Evolutionary conservation across 2,329 filamentous ascomycete genomes (phyloP), one percentile per base, ranked within the genome.

Genomic region (Xylaria digitata): DNA sequence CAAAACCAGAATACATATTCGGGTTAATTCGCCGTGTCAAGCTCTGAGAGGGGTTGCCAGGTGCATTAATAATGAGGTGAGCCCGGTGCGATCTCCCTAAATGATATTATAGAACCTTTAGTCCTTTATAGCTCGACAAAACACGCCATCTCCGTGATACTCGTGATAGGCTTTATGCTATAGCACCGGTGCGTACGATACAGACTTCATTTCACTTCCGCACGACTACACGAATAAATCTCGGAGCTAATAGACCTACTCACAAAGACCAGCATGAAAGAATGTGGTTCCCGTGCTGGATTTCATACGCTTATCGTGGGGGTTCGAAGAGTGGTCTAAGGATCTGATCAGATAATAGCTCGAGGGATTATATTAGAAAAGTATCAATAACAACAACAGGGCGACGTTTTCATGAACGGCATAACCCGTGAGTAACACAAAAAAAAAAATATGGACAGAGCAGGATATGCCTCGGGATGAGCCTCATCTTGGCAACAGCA

Each of bases 1-100:
- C 50, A 46, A 15, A 49, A 49, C 56, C 61, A 8, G 21, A 49
- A 34, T 53, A 26, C 26, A 26, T 5, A 37, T 46, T 19, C 32
- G 23, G 59, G 59, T 23, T n/a, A n/a, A n/a, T 30, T 11, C 9
- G 26, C 8, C 34, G 4, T 49, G 9, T 4, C 15, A 13, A 9
- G 21, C 21, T 1, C n/a, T n/a, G n/a, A n/a, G n/a, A n/a, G n/a
- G n/a, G n/a, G n/a, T 8, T 53, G 37, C 34, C 15, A 26, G 5
- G n/a, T 34, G 15, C 34, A 43, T 53, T 13, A 2, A 40, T 3
- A 48, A 42, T 34, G 30, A 32, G 46, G 46, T 43, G 21, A 11
- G n/a, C n/a, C n/a, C n/a, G n/a, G n/a, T n/a, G n/a, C n/a, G 21
- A 46, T 46, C 23, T 17, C 19, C 9, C 17, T 21, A 23, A 46